Evolutionary conservation across 495 filamentous ascomycete species (phyloP), one percentile per base, ranked within the genome.

Genomic region (Penicillium dipodomyicola): DNA sequence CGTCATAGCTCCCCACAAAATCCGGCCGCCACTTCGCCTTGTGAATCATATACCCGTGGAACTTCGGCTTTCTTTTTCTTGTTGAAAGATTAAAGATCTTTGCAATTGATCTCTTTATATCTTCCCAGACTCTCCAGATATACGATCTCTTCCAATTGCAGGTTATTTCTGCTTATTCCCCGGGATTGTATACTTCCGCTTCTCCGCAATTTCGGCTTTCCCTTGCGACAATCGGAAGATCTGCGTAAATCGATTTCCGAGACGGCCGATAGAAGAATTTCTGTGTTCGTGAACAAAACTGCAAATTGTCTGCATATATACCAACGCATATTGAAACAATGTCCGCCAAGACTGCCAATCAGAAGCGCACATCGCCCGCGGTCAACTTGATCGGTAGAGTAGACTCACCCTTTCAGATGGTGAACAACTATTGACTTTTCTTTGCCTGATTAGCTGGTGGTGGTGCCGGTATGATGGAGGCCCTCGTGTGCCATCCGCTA

Each of bases 391-490:
- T 98, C 68, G 93, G 93, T 96, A 82, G 52, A 53, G 37, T 56
- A 51, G 23, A 33, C 42, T 50, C 63, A 29, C 63, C 29, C 30
- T n/a, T 51, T 14, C 23, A 20, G n/a, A 20, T 25, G 12, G 30
- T 10, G 23, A 19, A 45, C 40, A 39, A 12, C 33, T 29, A 63
- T 75, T 76, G 41, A 75, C 59, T 58, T 43, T 29, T 20, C n/a
- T 29, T 44, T 27, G 10, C 29, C 12, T 19, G 11, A 53, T 60
- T 66, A 97, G 94, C 95, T 76, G 95, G 95, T 69, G 95, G 95
- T 69, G 92, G 91, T 67, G 95, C 95, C 51, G 95, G 95, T 68
- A 96, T 97, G 91, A 97, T 97, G 90, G 95, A 99, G 77, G 95
- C 95, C 27, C 84, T 99, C 49, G 91, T 83, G 57, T 99, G 95